Evolutionary conservation across 805 yeast genomes (phyloP).

Genomic region (Babjeviella inositovora): DNA sequence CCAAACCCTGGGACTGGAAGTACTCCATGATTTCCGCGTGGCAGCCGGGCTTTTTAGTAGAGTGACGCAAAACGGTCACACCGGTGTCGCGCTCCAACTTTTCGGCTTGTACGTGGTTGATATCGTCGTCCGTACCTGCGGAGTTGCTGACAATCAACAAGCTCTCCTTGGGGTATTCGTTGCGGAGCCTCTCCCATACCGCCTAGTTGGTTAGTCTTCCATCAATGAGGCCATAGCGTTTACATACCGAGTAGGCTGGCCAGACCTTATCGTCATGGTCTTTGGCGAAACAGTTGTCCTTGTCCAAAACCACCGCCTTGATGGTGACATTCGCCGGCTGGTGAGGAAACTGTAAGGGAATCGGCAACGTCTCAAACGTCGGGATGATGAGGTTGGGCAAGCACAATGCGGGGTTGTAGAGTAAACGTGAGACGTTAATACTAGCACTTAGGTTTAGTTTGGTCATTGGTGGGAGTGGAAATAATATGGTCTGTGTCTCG

Average conservation of each 20-base stretch:
- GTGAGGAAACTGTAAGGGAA: conserved; percentile 27
- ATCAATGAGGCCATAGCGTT: not conserved
- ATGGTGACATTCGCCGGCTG: conserved; percentile 15
- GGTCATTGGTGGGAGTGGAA: conserved; percentile 1
- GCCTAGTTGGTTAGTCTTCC: conserved; percentile 5
- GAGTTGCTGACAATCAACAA: conserved; percentile 78
- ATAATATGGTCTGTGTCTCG: too few relatives aligned
- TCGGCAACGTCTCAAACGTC: conserved; percentile 41
- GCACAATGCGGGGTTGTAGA: conserved; percentile 50
- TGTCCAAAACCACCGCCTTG: conserved; percentile 75
- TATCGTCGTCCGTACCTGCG: conserved; percentile 80
- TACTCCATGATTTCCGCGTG: conserved; percentile 48
- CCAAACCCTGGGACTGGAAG: conserved; percentile 30
- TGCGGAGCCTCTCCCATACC: conserved; percentile 37
- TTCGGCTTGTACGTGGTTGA: conserved; percentile 38
- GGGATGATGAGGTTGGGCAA: conserved; percentile 43
- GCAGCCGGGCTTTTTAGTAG: conserved; percentile 76
- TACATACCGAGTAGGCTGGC: conserved; percentile 42
- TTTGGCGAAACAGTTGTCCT: conserved; percentile 88
- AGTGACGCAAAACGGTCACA: conserved; percentile 51
- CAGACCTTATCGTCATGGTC: conserved; percentile 70
- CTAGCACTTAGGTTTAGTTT: conserved; percentile 64
- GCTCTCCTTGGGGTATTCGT: conserved; percentile 43
- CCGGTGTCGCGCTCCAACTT: conserved; percentile 49
- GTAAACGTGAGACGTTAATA: conserved; percentile 41